Conservation (phyloP, 768 basidiomycete genomes). For the Pleurotus tuoliensis region DNA sequence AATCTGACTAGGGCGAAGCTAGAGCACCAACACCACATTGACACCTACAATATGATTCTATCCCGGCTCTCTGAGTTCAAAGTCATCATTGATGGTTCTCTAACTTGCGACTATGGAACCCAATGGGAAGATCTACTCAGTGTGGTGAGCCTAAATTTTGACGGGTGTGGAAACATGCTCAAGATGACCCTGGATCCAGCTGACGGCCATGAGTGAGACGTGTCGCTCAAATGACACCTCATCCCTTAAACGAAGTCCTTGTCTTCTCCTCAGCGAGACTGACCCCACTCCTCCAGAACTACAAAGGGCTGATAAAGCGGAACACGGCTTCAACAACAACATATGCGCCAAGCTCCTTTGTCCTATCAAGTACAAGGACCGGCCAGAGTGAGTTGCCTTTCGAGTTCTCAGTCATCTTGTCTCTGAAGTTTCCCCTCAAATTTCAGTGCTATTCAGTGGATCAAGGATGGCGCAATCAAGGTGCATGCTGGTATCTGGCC, state of each 20-base stretch:
- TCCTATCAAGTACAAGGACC: neutral
- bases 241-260: neutral
- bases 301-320: neutral
- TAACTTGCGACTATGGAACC: neutral
- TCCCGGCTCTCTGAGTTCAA: neutral
- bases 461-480: conserved; percentile 2
- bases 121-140: neutral
- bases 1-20: neutral
- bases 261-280: neutral
- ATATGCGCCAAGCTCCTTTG: neutral
- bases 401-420: no score
- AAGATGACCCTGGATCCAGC: neutral
- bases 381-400: neutral
- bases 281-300: neutral
- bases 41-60: neutral
- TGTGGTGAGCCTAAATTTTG: neutral
- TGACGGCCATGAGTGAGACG: neutral
- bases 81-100: neutral
- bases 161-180: neutral
- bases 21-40: neutral
- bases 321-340: neutral
- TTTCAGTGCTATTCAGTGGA: neutral
- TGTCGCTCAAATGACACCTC: neutral
- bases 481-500: neutral
- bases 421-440: neutral